Evolutionary conservation across 2,329 filamentous ascomycete genomes (phyloP).

Genomic region (Plectosphaerella cucumerina): DNA sequence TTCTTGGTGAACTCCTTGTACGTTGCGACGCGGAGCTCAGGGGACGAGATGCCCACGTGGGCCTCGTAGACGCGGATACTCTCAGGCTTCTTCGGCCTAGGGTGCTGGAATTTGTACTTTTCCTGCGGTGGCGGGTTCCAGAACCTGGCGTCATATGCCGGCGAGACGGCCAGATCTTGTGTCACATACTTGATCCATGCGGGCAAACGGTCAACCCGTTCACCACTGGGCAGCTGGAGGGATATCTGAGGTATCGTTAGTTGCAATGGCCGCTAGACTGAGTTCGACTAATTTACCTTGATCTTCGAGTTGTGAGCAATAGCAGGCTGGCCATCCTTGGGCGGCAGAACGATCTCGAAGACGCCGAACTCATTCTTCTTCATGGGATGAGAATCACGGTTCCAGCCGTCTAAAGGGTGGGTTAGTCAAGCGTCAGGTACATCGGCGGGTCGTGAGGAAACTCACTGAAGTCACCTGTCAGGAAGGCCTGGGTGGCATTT

Average conservation of each 20-base stretch:
- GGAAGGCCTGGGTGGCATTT: conserved; percentile 76
- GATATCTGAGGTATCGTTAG: conserved; percentile 59
- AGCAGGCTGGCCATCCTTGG: conserved; percentile 66
- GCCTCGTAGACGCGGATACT: conserved; percentile 96
- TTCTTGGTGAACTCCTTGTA: conserved; percentile 97
- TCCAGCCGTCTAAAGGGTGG: conserved; percentile 71
- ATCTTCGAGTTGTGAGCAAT: conserved; percentile 94
- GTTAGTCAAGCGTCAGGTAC: background rate
- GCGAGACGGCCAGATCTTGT: conserved; percentile 84
- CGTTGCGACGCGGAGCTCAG: conserved; percentile 81
- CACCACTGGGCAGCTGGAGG: conserved; percentile 72
- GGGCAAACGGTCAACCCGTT: conserved; percentile 81
- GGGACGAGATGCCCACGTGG: conserved; percentile 96
- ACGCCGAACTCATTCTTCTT: conserved; percentile 79
- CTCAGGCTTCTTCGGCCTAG: conserved; percentile 73
- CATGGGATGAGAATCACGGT: conserved; percentile 80
- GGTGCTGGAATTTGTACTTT: conserved; percentile 79
- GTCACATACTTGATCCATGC: conserved; percentile 98
- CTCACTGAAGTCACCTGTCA: conserved; percentile 93
- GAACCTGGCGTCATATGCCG: conserved; percentile 90
- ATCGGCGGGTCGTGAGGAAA: conserved; percentile 4
- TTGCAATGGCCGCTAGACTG: background rate
- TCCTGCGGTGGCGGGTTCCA: conserved; percentile 85
- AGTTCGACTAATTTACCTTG: conserved; percentile 58
- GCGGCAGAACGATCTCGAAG: conserved; percentile 76